phyloP scores from a whole-genome alignment of 371 early-diverging fungal species.

The Mucor piriformis region DNA sequence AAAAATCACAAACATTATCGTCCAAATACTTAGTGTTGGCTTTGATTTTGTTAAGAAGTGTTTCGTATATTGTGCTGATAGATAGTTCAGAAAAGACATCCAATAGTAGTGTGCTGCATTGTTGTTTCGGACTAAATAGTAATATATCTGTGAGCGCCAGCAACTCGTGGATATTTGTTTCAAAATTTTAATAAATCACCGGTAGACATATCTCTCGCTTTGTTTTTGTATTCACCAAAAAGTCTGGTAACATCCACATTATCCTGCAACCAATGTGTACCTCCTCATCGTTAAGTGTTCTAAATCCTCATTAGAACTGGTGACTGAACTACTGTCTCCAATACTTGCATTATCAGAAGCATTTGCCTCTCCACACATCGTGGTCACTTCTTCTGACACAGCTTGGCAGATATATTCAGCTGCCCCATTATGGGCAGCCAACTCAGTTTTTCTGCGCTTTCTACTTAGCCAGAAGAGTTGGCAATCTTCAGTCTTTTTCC shows the following conservation, averaged over 20 bases:
- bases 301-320: neutral
- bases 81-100: neutral
- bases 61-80: neutral
- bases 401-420: neutral
- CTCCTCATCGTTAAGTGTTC: too few relatives aligned
- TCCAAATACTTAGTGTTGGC: constrained; percentile 14
- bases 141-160: too few relatives aligned
- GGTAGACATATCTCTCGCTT: neutral
- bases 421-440: neutral
- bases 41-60: constrained; percentile 15
- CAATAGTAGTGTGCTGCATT: neutral
- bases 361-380: neutral
- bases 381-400: neutral
- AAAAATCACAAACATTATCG: too few relatives aligned
- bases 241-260: neutral
- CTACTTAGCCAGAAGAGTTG: neutral
- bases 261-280: neutral
- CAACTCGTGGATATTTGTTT: too few relatives aligned
- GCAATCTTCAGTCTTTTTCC: neutral
- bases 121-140: neutral
- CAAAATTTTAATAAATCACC: neutral
- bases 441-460: neutral
- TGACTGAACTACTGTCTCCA: neutral
- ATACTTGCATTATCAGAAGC: neutral
- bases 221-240: neutral